Base-by-base conservation (phyloP, 2,329 filamentous ascomycete species). In the Sclerotinia sclerotiorum region DNA sequence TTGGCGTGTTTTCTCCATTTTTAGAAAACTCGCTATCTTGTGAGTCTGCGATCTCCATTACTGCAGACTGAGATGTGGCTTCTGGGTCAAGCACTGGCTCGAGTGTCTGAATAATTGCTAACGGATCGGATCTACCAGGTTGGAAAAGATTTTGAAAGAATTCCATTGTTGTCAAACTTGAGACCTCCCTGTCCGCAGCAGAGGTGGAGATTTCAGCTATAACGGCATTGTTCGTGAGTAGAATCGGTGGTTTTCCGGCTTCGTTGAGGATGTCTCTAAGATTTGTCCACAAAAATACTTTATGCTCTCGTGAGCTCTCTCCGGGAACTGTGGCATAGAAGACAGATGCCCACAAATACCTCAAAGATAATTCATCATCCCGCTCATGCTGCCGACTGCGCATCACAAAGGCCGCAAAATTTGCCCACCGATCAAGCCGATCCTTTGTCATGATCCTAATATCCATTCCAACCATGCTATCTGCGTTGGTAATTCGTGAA, bases 91-190 rank as follows among this genome's bases (percentile, higher is more conserved):
- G 82, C 13, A 99, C 91, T 5, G 95, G 95, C 76, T 99, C 95
- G 48, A 99, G 82, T 39, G 89, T 95, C 75, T 97, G 93, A 69
- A 99, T 97, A 27, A 97, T 87, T 6, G 89, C 85, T 17, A 94
- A 86, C 0, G 94, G 92, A 73, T 97, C 90, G 58, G 90, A 88
- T 69, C 89, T 86, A 68, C 95, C 90, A 49, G 93, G 89, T 69
- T 92, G 90, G 77, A 98, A 98, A 0, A 99, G 86, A 49, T 89
- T 92, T 63, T 93, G 84, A 79, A 99, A 98, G 78, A 98, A 98
- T 76, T 97, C 94, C 87, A 97, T 95, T 0, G 94, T 98, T 19
- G 92, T 97, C 46, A 98, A 84, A 74, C 94, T 93, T 17, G 92
- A 94, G 35, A 97, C 90, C 77, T 99, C 94, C 67, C 93, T 89